Evolutionary conservation across 176 grass and related monocot species (phyloP).

Genomic region (Eragrostis nindensis): DNA sequence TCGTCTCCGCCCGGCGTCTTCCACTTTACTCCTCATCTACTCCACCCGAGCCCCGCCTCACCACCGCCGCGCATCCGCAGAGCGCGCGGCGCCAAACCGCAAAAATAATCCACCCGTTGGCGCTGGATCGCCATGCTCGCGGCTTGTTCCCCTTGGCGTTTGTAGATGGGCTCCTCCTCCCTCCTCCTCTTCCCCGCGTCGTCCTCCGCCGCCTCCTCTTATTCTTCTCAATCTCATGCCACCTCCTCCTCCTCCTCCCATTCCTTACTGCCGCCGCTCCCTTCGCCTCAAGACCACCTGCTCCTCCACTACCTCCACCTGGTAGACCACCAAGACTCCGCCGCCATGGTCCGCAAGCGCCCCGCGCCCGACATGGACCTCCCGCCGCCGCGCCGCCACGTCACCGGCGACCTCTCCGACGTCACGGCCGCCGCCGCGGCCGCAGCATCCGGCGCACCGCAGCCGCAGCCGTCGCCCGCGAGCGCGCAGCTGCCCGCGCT

Average conservation of each 20-base stretch:
- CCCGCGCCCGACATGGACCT: conserved; percentile 70
- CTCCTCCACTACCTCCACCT: conserved; percentile 50
- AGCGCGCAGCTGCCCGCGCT: conserved; percentile 54
- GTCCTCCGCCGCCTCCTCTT: conserved; percentile 35
- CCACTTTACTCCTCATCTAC: conserved; percentile 30
- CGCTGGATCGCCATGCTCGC: conserved; percentile 52
- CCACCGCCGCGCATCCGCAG: not conserved
- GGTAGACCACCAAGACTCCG: conserved; percentile 50
- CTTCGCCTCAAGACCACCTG: conserved; percentile 18
- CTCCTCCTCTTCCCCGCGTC: conserved; percentile 72
- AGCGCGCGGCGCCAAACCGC: too few species aligned
- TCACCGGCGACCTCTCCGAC: conserved; percentile 44
- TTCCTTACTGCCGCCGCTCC: conserved; percentile 44
- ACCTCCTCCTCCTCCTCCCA: conserved; percentile 22
- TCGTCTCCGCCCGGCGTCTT: conserved; percentile 44
- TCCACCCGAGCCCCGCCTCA: not conserved
- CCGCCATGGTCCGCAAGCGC: conserved; percentile 85
- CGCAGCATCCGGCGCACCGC: not conserved
- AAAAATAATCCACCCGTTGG: not conserved
- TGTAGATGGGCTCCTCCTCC: conserved; percentile 88
- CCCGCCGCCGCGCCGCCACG: conserved; percentile 48
- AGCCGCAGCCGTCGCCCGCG: not conserved
- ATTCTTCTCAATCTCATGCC: conserved; percentile 45
- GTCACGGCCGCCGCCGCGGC: conserved; percentile 37
- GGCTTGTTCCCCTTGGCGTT: conserved; percentile 72